These are phyloP conservation scores for Leersia perrieri DNA, from an alignment of 176 grass and related monocot genomes.

Conservation along the genomic window DNA sequence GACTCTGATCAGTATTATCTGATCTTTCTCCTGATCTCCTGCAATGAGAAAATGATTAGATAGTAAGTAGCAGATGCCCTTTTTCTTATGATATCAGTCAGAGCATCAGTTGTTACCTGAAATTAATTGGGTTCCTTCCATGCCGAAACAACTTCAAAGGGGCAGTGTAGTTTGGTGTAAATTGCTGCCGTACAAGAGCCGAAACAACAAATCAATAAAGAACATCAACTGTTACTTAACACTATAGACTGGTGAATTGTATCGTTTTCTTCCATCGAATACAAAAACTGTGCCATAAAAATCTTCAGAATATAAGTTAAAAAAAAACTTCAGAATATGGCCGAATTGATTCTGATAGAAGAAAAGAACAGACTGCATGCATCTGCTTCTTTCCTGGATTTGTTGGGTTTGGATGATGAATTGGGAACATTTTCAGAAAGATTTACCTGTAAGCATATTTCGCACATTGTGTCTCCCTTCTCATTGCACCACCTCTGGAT, in stretches of 20 bases:
- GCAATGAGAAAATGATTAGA: background rate
- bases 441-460: conserved; percentile 90
- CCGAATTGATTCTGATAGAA: background rate
- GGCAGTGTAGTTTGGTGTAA: conserved; percentile 55
- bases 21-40: conserved; percentile 47
- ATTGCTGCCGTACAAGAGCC: conserved; percentile 43
- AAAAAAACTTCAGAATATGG: no score
- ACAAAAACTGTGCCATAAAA: background rate
- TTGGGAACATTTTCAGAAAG: conserved; percentile 9
- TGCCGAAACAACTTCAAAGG: conserved; percentile 54
- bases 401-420: conserved; percentile 12
- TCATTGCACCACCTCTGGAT: conserved; percentile 90
- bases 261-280: background rate
- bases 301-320: background rate
- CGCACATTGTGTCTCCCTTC: conserved; percentile 74
- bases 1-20: conserved; percentile 17
- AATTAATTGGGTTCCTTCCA: conserved; percentile 49
- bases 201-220: background rate
- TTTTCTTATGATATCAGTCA: background rate
- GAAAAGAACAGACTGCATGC: background rate
- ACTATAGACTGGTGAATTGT: background rate
- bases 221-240: background rate
- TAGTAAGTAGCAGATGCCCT: background rate
- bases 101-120: conserved; percentile 38
- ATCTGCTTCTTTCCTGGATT: conserved; percentile 4